Base-by-base conservation (phyloP, 495 filamentous ascomycete genomes). In the Neurospora cerealis region DNA sequence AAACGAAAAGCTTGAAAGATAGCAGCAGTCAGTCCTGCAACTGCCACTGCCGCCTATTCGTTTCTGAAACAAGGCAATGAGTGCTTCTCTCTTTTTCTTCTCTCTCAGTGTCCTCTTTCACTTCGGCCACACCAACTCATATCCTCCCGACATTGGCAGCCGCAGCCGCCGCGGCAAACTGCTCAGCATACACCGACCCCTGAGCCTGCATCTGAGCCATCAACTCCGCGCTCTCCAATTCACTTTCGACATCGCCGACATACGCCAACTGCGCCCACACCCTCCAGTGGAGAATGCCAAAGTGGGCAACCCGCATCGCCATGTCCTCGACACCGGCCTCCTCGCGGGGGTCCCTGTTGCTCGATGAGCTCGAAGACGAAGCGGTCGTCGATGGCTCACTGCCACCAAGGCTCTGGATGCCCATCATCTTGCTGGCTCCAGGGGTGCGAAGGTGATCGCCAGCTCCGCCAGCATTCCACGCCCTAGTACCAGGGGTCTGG, bases 201-300 rank as follows among this genome's bases (percentile, higher is more conserved):
- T 36, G 54, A 34, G 54, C 54, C 54, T 66, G 28, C 54, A 66
- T 32, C 54, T 66, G 54, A 34, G 28, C 32, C 54, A 66, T 66
- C 24, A 66, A 15, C 28, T 44, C 42, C 0, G 28, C 36, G 5
- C 17, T 36, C 3, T 72, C 38, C 40, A 74, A 42, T 41, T 79
- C 78, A 32, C 42, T 62, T 21, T 81, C 78, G n/a, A 78, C 72
- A 28, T 83, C 83, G 9, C 74, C 78, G 1, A 83, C 77, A 79
- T 93, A 96, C 1, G 89, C 87, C 69, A 93, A 81, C 39, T 89
- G 89, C 7, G 88, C 90, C 94, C 94, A 97, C 4, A 96, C 90
- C 70, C 91, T 86, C 94, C 94, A 97, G 80, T 97, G 93, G 32
- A 97, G 81, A 24, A 94, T 86, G 10, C 90, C 89, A 54, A 97